Evolutionary conservation across 2,329 filamentous ascomycete genomes (phyloP).

Genomic region (Monilinia fructigena): DNA sequence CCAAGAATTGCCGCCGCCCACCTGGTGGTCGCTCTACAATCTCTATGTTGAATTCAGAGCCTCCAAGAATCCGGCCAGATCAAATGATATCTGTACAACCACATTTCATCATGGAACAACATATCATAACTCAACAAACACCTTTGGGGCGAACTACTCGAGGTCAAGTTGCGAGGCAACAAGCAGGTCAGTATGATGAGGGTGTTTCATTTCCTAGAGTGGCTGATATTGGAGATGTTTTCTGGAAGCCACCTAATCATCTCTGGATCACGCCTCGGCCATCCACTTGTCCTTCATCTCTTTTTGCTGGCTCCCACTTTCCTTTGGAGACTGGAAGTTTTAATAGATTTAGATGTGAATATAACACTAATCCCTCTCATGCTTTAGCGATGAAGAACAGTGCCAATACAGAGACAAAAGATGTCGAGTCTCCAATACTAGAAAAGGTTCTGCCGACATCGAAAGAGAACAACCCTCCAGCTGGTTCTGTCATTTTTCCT

Average conservation of each 20-base stretch:
- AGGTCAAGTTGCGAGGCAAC: constrained; percentile 34
- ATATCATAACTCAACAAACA: constrained; percentile 11
- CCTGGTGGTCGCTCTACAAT: not conserved
- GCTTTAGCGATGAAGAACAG: constrained; percentile 30
- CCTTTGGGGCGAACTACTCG: constrained; percentile 33
- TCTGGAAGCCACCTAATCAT: constrained; percentile 17
- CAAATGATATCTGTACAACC: constrained; percentile 8
- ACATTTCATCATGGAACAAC: constrained; percentile 1
- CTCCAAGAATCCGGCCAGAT: constrained; percentile 4
- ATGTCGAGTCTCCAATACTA: not conserved
- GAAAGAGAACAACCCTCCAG: not conserved
- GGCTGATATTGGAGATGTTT: constrained; percentile 13
- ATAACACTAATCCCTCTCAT: constrained; percentile 23
- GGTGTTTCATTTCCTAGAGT: constrained; percentile 25
- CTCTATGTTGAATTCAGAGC: not conserved
- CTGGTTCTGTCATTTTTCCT: not conserved
- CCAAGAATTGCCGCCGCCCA: constrained; percentile 11
- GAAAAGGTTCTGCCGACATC: not conserved
- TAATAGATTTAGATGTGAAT: constrained; percentile 9
- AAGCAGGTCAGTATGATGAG: constrained; percentile 39
- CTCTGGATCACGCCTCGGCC: constrained; percentile 19
- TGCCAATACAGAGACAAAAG: not conserved
- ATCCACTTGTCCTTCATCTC: constrained; percentile 25
- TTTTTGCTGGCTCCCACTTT: constrained; percentile 23
- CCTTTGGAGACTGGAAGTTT: constrained; percentile 19